Conservation (phyloP, 805 yeast species). For the Teunomyces cretensis region DNA sequence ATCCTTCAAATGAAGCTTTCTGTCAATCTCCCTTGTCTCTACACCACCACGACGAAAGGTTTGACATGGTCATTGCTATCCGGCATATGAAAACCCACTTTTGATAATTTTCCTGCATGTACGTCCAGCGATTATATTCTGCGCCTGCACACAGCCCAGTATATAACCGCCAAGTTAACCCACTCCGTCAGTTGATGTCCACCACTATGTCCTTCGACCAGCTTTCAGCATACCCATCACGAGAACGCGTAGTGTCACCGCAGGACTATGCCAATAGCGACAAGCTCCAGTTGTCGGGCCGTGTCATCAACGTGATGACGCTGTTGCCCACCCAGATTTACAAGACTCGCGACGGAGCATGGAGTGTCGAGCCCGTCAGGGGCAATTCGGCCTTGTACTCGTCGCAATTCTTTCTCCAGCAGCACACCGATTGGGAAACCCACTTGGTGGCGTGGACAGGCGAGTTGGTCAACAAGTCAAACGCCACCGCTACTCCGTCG, state of each 20-base stretch:
- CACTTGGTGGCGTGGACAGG: constrained; percentile 96
- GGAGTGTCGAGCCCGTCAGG: constrained; percentile 64
- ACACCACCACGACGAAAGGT: too few relatives aligned
- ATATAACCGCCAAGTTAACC: too few relatives aligned
- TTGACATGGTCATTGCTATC: too few relatives aligned
- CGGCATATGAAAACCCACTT: too few relatives aligned
- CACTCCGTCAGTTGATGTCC: too few relatives aligned
- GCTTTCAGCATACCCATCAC: constrained; percentile 21
- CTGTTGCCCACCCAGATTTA: constrained; percentile 63
- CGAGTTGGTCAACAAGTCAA: constrained; percentile 52
- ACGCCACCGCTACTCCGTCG: constrained; percentile 10
- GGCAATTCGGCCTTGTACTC: constrained; percentile 88
- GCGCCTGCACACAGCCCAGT: neutral
- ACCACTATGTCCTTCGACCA: constrained; percentile 9
- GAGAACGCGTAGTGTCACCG: constrained; percentile 25
- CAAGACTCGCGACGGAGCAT: constrained; percentile 36
- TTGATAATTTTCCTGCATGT: neutral
- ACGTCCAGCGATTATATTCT: neutral
- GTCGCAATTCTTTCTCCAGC: constrained; percentile 61
- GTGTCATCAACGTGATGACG: constrained; percentile 67
- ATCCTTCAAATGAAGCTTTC: too few relatives aligned
- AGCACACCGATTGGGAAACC: constrained; percentile 79
- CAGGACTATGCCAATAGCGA: constrained; percentile 22
- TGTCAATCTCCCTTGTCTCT: too few relatives aligned
- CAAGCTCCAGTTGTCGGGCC: constrained; percentile 53